Percentiles rank a stretch among this genome's conserved stretches.
Conservation (phyloP, 2,329 filamentous ascomycete genomes). For the Colletotrichum abscissum region DNA sequence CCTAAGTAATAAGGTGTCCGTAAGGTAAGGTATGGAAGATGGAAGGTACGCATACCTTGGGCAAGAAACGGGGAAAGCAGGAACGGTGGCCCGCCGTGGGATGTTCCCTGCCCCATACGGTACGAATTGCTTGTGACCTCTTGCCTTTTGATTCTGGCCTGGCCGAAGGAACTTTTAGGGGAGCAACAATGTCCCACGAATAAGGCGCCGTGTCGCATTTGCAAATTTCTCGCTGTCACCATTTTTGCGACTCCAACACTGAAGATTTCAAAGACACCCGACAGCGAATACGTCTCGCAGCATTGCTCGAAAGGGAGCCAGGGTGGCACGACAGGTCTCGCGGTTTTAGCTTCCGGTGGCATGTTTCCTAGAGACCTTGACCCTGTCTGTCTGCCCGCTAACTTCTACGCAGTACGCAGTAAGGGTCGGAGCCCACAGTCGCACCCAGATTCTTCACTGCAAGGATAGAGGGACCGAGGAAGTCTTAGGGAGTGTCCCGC, state of each 20-base stretch:
- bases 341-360: conserved; percentile 17
- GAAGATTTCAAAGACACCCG: background rate
- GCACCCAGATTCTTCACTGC: background rate
- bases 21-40: no score
- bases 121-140: background rate
- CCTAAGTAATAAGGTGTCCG: no score
- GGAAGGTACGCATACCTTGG: background rate
- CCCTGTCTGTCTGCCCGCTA: background rate
- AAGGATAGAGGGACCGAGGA: background rate
- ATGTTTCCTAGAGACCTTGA: conserved; percentile 14
- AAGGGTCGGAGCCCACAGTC: background rate
- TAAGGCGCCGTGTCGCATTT: conserved; percentile 8
- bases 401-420: no score
- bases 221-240: background rate
- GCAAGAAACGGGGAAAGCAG: conserved; percentile 17
- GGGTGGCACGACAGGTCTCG: conserved; percentile 27
- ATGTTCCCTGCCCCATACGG: conserved; percentile 16
- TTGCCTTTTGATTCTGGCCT: background rate
- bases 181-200: conserved; percentile 14
- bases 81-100: conserved; percentile 5
- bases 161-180: background rate
- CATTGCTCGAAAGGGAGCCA: background rate
- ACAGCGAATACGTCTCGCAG: background rate
- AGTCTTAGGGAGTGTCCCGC: background rate
- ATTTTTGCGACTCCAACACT: background rate